Conservation (phyloP, 345 rosid species). For the Camelina sativa region DNA sequence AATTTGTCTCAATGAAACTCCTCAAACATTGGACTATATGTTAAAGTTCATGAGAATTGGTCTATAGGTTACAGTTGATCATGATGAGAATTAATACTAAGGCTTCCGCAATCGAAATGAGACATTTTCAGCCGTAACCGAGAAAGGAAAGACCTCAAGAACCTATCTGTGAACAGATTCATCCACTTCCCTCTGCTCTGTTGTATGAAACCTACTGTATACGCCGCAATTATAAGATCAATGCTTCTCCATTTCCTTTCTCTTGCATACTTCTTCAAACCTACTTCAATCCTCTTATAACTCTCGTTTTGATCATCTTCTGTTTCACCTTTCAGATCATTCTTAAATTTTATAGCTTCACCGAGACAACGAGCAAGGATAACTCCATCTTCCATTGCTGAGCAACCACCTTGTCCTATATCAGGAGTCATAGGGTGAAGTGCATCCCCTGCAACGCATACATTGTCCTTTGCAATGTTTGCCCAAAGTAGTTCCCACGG, state of each 20-base stretch:
- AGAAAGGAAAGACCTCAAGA: constrained; percentile 46
- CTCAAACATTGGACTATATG: too few species aligned
- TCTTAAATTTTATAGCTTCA: constrained; percentile 45
- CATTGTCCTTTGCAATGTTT: constrained; percentile 61
- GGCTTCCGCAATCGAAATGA: constrained; percentile 59
- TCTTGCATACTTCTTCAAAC: constrained; percentile 51
- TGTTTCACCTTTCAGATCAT: constrained; percentile 2
- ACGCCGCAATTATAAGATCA: constrained; percentile 54
- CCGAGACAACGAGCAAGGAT: constrained; percentile 69
- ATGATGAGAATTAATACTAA: not conserved
- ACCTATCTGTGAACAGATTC: constrained; percentile 50
- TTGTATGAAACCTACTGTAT: constrained; percentile 58
- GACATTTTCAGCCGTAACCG: constrained; percentile 45
- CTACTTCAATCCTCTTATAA: constrained; percentile 48
- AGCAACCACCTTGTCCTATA: constrained; percentile 71
- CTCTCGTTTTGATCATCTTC: constrained; percentile 36
- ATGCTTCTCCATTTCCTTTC: constrained; percentile 77
- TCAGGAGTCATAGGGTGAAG: constrained; percentile 81
- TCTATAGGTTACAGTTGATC: too few species aligned
- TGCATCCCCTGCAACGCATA: constrained; percentile 74
- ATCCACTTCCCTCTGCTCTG: constrained; percentile 47
- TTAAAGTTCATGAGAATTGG: too few species aligned
- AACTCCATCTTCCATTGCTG: constrained; percentile 69
- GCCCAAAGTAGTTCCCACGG: constrained; percentile 69
- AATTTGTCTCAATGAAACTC: too few species aligned